Evolutionary conservation across 306 rosid genomes (phyloP).

Genomic region (Pueraria montana): DNA sequence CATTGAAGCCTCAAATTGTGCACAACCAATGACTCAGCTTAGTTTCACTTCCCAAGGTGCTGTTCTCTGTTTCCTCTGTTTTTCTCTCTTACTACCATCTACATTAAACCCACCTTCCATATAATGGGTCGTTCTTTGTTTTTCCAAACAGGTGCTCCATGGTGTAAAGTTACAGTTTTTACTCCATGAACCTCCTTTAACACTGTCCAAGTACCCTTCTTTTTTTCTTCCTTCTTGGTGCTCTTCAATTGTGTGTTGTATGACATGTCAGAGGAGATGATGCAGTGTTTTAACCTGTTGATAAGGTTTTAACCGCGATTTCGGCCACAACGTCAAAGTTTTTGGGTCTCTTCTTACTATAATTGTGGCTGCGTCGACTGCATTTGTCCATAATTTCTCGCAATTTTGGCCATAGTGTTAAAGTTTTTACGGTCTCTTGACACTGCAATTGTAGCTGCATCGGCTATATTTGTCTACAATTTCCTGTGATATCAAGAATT

Average conservation of each 20-base stretch:
- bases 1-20: background rate
- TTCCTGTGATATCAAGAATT: background rate
- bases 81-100: background rate
- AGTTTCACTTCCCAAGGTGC: slow-evolving; percentile 34
- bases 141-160: slow-evolving; percentile 8
- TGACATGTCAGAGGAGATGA: background rate
- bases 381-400: background rate
- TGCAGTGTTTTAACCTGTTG: slow-evolving; percentile 23
- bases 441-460: background rate
- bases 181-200: background rate
- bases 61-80: slow-evolving; percentile 16
- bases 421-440: background rate
- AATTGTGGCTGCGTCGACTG: background rate
- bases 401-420: background rate
- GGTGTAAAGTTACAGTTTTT: slow-evolving; percentile 37
- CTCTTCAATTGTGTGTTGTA: slow-evolving; percentile 4
- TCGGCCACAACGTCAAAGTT: background rate
- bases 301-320: background rate
- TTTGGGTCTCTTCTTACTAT: background rate
- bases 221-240: background rate
- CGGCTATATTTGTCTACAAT: background rate
- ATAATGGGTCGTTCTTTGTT: slow-evolving; percentile 37
- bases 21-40: background rate
- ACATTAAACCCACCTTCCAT: slow-evolving; percentile 8
- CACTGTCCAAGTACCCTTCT: slow-evolving; percentile 26